Evolutionary conservation across 495 filamentous ascomycete species (phyloP).

Genomic region (Penicillium lividum): DNA sequence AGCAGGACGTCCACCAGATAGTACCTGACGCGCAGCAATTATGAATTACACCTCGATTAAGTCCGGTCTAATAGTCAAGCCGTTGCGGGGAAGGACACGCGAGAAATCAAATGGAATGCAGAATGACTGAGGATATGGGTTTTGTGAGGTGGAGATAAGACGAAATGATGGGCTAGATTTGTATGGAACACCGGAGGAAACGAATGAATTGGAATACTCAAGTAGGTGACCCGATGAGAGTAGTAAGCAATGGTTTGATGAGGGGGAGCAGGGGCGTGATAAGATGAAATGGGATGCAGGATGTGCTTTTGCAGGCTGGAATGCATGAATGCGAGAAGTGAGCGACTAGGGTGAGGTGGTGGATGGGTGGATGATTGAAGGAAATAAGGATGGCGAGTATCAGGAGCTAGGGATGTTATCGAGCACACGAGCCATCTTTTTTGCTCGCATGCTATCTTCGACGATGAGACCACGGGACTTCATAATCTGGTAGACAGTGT

Average conservation of each 20-base stretch:
- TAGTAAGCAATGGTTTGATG: neutral
- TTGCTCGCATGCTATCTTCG: constrained; percentile 59
- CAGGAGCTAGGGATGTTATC: constrained; percentile 31
- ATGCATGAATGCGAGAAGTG: constrained; percentile 20
- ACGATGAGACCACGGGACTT: constrained; percentile 61
- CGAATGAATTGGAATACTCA: neutral
- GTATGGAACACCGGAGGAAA: neutral
- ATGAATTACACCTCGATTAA: constrained; percentile 7
- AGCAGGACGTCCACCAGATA: neutral
- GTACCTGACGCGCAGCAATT: neutral
- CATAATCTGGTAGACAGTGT: constrained; percentile 65
- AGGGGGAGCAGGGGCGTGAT: neutral
- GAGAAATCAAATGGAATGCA: neutral
- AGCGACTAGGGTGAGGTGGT: constrained; percentile 1
- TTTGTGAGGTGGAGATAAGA: neutral
- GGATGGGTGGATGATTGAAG: neutral
- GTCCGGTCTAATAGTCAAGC: neutral
- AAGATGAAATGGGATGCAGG: neutral
- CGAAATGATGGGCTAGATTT: neutral
- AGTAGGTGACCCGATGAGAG: neutral
- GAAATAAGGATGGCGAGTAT: constrained; percentile 2
- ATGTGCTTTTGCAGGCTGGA: constrained; percentile 25
- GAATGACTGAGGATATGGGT: neutral
- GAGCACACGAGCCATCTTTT: constrained; percentile 58
- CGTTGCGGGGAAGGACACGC: neutral